Percentiles rank a stretch among this genome's conserved stretches.
These are phyloP conservation scores for Aspergillus ibericus DNA, from an alignment of 2,329 filamentous ascomycete species.

Conservation along the genomic window DNA sequence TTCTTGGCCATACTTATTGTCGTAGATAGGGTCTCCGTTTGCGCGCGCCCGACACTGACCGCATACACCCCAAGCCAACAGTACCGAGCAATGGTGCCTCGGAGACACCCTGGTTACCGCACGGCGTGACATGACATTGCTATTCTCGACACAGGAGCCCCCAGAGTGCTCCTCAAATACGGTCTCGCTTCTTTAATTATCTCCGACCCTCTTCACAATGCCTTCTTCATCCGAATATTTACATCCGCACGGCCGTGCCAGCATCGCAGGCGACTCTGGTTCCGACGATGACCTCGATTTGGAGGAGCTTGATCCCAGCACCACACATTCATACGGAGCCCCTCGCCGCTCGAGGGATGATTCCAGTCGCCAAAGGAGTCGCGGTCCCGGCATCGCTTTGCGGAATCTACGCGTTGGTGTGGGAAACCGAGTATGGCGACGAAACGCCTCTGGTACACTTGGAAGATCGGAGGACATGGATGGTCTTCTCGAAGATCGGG, in stretches of 20 bases:
- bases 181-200: background rate
- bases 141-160: slow-evolving; percentile 18
- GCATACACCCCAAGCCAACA: background rate
- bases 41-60: background rate
- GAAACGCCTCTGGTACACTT: slow-evolving; percentile 44
- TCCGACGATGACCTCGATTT: slow-evolving; percentile 48
- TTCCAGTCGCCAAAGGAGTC: slow-evolving; percentile 24
- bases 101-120: slow-evolving; percentile 16
- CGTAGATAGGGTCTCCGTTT: background rate
- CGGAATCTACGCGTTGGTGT: slow-evolving; percentile 54
- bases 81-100: slow-evolving; percentile 20
- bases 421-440: slow-evolving; percentile 43
- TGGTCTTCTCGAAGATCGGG: slow-evolving; percentile 65
- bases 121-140: slow-evolving; percentile 28
- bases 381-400: slow-evolving; percentile 45
- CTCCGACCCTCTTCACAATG: slow-evolving; percentile 27
- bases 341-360: slow-evolving; percentile 31
- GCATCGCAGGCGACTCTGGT: slow-evolving; percentile 36
- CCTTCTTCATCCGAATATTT: slow-evolving; percentile 39
- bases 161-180: slow-evolving; percentile 20
- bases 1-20: background rate
- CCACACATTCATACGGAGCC: slow-evolving; percentile 22
- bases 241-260: slow-evolving; percentile 32
- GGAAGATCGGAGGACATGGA: slow-evolving; percentile 59
- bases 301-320: slow-evolving; percentile 47